These are phyloP conservation scores for Phialophora verrucosa DNA, from an alignment of 2,329 filamentous ascomycete species.

Conservation along the genomic window DNA sequence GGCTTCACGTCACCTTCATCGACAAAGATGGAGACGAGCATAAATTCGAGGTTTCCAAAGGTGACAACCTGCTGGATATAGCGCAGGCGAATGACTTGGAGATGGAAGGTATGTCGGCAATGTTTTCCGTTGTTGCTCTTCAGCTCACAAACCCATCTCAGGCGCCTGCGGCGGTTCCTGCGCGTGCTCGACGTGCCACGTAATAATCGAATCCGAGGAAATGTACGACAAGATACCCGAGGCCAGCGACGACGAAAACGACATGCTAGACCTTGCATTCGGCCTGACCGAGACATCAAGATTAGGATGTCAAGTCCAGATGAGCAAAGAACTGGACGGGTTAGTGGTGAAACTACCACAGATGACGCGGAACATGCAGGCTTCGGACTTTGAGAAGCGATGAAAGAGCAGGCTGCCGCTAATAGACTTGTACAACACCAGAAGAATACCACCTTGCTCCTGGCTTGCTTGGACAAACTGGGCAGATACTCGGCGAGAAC, in stretches of 20 bases:
- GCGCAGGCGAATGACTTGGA: slow-evolving; percentile 93
- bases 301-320: slow-evolving; percentile 86
- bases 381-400: slow-evolving; percentile 75
- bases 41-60: slow-evolving; percentile 79
- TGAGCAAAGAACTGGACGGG: slow-evolving; percentile 89
- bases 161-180: slow-evolving; percentile 93
- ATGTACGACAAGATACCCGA: slow-evolving; percentile 80
- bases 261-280: slow-evolving; percentile 90
- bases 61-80: slow-evolving; percentile 93
- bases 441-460: slow-evolving; percentile 26
- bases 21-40: slow-evolving; percentile 83
- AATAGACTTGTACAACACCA: slow-evolving; percentile 28
- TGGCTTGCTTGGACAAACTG: slow-evolving; percentile 4
- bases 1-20: slow-evolving; percentile 87
- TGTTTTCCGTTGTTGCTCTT: not conserved
- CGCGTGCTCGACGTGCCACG: slow-evolving; percentile 91
- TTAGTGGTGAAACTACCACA: slow-evolving; percentile 81
- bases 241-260: slow-evolving; percentile 80
- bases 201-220: slow-evolving; percentile 76
- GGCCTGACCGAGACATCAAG: slow-evolving; percentile 84
- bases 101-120: slow-evolving; percentile 74
- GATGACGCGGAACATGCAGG: slow-evolving; percentile 96
- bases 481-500: not conserved
- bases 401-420: slow-evolving; percentile 7
- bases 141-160: slow-evolving; percentile 37